phyloP scores from a whole-genome alignment of 805 yeast species.

The Schwanniomyces vanrijiae region DNA sequence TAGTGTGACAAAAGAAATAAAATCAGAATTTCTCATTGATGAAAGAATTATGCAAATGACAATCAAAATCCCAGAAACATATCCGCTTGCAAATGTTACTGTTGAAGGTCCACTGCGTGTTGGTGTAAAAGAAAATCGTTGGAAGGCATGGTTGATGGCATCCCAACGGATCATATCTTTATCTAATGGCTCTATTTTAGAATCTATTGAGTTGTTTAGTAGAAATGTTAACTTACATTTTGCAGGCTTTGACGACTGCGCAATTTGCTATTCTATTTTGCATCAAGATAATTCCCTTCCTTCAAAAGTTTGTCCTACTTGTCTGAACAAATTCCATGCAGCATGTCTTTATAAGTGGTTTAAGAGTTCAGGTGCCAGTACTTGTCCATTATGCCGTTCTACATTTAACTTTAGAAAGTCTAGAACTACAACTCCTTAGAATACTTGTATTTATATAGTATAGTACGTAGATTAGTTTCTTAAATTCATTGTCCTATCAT shows the following conservation, averaged over 20 bases:
- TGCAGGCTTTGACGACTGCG: constrained; percentile 95
- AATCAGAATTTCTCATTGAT: constrained; percentile 73
- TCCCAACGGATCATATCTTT: constrained; percentile 80
- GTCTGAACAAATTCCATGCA: constrained; percentile 92
- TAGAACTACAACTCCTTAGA: constrained; percentile 2
- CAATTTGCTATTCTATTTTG: constrained; percentile 90
- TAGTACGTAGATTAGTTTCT: neutral
- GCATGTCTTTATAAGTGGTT: constrained; percentile 98
- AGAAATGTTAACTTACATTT: constrained; percentile 81
- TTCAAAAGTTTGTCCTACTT: constrained; percentile 81
- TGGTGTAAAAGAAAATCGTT: constrained; percentile 88
- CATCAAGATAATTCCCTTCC: constrained; percentile 92
- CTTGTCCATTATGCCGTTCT: constrained; percentile 92
- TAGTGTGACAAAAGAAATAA: constrained; percentile 63
- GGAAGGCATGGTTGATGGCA: constrained; percentile 94
- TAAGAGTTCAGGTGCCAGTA: constrained; percentile 85
- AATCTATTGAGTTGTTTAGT: constrained; percentile 65
- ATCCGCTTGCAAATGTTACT: constrained; percentile 73
- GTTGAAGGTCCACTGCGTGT: constrained; percentile 78
- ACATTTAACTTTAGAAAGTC: constrained; percentile 48
- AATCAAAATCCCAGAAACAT: constrained; percentile 68
- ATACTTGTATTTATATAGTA: neutral
- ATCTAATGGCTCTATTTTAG: constrained; percentile 69
- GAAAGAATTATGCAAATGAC: constrained; percentile 84
- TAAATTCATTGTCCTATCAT: neutral